Base-by-base conservation (phyloP, 192 early-diverging fungal genomes). In the Haplosporangium gracile region DNA sequence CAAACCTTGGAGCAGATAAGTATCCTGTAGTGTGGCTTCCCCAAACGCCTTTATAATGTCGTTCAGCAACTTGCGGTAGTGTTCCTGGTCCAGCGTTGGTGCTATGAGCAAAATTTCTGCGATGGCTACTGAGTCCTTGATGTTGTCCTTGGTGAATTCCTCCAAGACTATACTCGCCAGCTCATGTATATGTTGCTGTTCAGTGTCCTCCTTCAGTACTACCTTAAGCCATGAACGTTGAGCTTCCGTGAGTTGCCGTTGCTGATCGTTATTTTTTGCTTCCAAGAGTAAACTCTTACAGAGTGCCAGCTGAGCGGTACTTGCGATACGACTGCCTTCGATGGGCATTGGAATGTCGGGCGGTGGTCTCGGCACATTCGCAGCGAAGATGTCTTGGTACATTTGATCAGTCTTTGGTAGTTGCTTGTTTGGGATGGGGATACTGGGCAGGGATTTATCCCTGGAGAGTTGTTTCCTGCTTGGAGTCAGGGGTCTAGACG, bases 41-140 rank as follows among this genome's bases (percentile, higher is more conserved):
- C 22, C 40, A 51, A 77, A 69, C 16, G 26, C 32, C 2, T 70
- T n/a, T 26, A 32, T 15, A 1, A 78, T 40, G 22, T 55, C 16
- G 8, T 55, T 47, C 16, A 78, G 60, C 24, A 68, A 22, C 15
- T 39, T 40, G 0, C 47, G 55, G 57, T 16, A 68, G 29, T 76
- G 57, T n/a, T 76, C 60, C 36, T 76, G 6, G 5, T 43, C 38
- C 38, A 76, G 75, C 24, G 40, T 60, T 24, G 75, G 75, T n/a
- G 29, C 75, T 4, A 76, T 55, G 40, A 55, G 65, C 20, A 76
- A 39, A 29, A 76, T 5, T 40, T 76, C 75, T 38, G 38, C n/a
- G 40, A 76, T 49, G 8, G 39, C 75, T 11, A 40, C 68, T 26
- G 32, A 42, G 55, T 76, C 60, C 42, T 76, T 76, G 63, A 76